Conservation (phyloP, 345 rosid genomes). For the Psidium guajava region DNA sequence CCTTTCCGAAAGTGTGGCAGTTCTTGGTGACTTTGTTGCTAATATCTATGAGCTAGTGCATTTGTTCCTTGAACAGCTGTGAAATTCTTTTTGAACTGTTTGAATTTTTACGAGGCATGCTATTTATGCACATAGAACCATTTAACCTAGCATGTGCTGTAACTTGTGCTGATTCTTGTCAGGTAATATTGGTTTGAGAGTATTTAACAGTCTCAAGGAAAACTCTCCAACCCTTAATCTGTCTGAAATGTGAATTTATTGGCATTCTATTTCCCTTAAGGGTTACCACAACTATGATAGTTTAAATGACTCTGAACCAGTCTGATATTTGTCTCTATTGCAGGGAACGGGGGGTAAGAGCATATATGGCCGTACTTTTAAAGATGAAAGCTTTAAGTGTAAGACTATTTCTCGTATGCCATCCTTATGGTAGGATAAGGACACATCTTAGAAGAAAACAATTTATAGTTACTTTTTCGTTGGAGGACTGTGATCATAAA, state of each 20-base stretch:
- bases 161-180: background rate
- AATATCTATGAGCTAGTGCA: background rate
- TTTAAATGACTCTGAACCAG: conserved; percentile 2
- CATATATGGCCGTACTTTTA: conserved; percentile 86
- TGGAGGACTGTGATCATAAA: background rate
- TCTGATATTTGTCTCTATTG: conserved; percentile 13
- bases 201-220: background rate
- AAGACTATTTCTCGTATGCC: conserved; percentile 19
- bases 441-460: background rate
- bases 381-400: conserved; percentile 96
- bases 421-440: background rate
- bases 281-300: background rate
- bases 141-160: background rate
- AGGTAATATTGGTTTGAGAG: background rate
- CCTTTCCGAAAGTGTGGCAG: background rate
- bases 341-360: conserved; percentile 99
- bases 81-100: background rate
- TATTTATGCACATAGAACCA: background rate
- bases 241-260: background rate
- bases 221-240: background rate
- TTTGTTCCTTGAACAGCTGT: background rate
- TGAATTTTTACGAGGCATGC: background rate
- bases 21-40: background rate
- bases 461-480: background rate
- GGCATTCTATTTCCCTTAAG: background rate